phyloP scores from a whole-genome alignment of 2,329 filamentous ascomycete genomes.

The Penicillium sp. region DNA sequence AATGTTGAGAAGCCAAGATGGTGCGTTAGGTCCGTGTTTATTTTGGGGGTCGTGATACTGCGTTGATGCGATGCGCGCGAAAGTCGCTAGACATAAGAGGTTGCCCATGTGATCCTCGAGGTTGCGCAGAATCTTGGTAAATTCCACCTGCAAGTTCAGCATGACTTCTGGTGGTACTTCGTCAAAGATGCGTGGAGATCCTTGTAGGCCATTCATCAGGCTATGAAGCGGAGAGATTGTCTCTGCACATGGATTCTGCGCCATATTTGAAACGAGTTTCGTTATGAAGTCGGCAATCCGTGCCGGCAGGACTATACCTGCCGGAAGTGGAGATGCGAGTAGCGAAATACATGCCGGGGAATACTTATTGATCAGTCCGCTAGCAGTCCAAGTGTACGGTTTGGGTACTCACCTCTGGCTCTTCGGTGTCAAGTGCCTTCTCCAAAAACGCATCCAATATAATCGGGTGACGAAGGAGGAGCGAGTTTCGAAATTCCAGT shows the following conservation, averaged over 20 bases:
- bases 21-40: conserved; percentile 16
- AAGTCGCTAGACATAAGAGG: conserved; percentile 39
- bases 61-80: conserved; percentile 31
- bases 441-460: conserved; percentile 35
- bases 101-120: conserved; percentile 38
- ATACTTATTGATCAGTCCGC: conserved; percentile 22
- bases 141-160: conserved; percentile 33
- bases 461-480: conserved; percentile 30
- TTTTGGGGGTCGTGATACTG: conserved; percentile 4
- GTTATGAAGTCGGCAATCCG: conserved; percentile 31
- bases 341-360: conserved; percentile 29
- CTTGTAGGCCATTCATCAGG: conserved; percentile 29
- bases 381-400: neutral
- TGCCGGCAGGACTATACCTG: conserved; percentile 27
- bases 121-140: conserved; percentile 36
- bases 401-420: conserved; percentile 26
- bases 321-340: conserved; percentile 33
- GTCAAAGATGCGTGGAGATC: conserved; percentile 24
- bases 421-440: conserved; percentile 24
- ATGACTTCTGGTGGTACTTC: conserved; percentile 32
- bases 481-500: conserved; percentile 28
- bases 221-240: conserved; percentile 32
- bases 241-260: conserved; percentile 27
- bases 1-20: conserved; percentile 33
- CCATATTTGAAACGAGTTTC: conserved; percentile 27